phyloP scores from a whole-genome alignment of 805 yeast species.

The Saturnispora ahearnii region DNA sequence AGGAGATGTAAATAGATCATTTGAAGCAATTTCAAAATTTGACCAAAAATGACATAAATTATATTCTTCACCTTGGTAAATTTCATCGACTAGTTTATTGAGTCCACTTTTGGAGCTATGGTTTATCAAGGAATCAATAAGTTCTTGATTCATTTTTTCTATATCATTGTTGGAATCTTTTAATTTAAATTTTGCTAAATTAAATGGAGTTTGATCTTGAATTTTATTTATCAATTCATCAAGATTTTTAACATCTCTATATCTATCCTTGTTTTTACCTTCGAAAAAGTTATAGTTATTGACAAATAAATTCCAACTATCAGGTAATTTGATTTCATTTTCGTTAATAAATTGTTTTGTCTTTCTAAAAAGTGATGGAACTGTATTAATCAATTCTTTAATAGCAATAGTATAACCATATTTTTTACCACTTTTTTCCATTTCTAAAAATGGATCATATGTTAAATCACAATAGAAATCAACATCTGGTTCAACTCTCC shows the following conservation, averaged over 20 bases:
- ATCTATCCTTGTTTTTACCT: slow-evolving; percentile 26
- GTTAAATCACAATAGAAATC: slow-evolving; percentile 85
- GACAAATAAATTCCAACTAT: slow-evolving; percentile 62
- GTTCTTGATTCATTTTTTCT: slow-evolving; percentile 21
- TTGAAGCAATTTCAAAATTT: slow-evolving; percentile 83
- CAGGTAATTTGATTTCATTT: slow-evolving; percentile 40
- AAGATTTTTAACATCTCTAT: slow-evolving; percentile 18
- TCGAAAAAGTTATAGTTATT: slow-evolving; percentile 30
- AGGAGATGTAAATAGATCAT: slow-evolving; percentile 61
- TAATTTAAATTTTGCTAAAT: slow-evolving; percentile 16
- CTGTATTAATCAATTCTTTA: slow-evolving; percentile 70
- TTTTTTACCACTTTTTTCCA: slow-evolving; percentile 58
- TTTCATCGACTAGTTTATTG: slow-evolving; percentile 36
- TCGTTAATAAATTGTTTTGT: slow-evolving; percentile 55
- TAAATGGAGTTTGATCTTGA: slow-evolving; percentile 20
- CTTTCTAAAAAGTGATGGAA: slow-evolving; percentile 70
- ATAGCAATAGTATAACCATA: slow-evolving; percentile 83
- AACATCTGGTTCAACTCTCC: slow-evolving; percentile 94
- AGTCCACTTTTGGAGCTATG: slow-evolving; percentile 30
- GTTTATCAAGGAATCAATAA: slow-evolving; percentile 31
- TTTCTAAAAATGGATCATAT: slow-evolving; percentile 81
- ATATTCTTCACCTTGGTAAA: slow-evolving; percentile 58
- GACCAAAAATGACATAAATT: slow-evolving; percentile 88
- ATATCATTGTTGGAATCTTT: neutral
- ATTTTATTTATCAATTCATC: slow-evolving; percentile 23